Evolutionary conservation across 163 green algal genomes (phyloP), one percentile per base, ranked within the genome.

Genomic region (Picocystis sp.): DNA sequence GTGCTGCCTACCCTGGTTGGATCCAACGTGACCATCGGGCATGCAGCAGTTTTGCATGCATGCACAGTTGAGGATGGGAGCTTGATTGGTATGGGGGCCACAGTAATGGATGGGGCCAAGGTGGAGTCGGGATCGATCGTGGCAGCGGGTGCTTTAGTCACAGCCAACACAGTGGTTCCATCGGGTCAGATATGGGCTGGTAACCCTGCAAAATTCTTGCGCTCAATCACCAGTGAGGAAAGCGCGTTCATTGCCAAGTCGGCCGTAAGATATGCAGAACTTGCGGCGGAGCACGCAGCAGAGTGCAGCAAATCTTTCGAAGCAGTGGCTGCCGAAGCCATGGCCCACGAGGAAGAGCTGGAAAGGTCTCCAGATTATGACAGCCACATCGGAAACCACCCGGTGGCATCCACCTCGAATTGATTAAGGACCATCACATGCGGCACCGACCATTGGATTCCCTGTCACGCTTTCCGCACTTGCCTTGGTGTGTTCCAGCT

Each of bases 1-100:
- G 38, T 68, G 11, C 55, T 71, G 33, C 67, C 79, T 44, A 92
- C 82, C 5, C 58, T 76, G 34, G 92, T 97, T 50, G 89, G 89
- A 50, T 71, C 65, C 58, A 76, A 82, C 25, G 82, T 94, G 17
- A 94, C 87, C 2, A 74, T 97, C 43, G 87, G 78, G 17, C 81
- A 92, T 52, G 76, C 73, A 35, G 77, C 81, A 1, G 81, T 78
- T 0, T 66, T 98, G 23, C 83, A 97, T 57, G 84, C 82, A 0
- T 89, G 79, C 60, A 92, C 71, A 3, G 71, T 98, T 43, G 80
- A 82, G 43, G 89, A 97, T 75, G 77, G 82, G 56, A 72, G 61
- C 46, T 72, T 98, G 41, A 77, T 98, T 29, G 90, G 90, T 50
- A 98, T 98, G 80, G 88, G 87, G 1, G 79, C 90, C 1, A 90